These are phyloP conservation scores for Penicillium maclennaniae DNA, from an alignment of 495 filamentous ascomycete species.

Conservation along the genomic window DNA sequence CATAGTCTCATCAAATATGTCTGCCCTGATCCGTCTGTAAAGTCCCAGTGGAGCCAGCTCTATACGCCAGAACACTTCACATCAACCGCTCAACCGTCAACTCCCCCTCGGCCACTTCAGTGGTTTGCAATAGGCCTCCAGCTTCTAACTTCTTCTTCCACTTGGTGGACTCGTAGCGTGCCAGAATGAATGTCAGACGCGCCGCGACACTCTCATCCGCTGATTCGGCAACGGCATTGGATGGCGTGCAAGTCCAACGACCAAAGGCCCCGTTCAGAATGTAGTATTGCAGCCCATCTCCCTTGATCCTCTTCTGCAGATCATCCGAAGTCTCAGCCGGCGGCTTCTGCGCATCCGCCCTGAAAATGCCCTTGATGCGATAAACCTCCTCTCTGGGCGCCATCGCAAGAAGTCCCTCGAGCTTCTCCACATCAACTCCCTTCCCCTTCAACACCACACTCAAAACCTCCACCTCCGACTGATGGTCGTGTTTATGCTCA, in stretches of 20 bases:
- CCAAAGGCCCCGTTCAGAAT: constrained; percentile 99
- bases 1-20: constrained; percentile 8
- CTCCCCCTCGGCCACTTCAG: constrained; percentile 18
- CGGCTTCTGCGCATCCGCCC: constrained; percentile 42
- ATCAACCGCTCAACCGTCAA: constrained; percentile 40
- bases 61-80: constrained; percentile 15
- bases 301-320: constrained; percentile 10
- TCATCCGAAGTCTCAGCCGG: constrained; percentile 58
- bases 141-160: constrained; percentile 83
- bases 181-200: constrained; percentile 81
- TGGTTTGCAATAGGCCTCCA: constrained; percentile 53
- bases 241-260: constrained; percentile 80
- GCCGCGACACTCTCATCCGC: constrained; percentile 48
- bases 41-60: constrained; percentile 13
- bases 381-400: constrained; percentile 91
- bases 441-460: constrained; percentile 61
- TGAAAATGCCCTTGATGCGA: constrained; percentile 87
- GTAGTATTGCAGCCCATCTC: constrained; percentile 41
- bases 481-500: constrained; percentile 49
- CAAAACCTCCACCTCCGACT: constrained; percentile 86
- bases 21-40: constrained; percentile 1
- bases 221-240: constrained; percentile 39
- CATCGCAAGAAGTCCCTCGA: constrained; percentile 61
- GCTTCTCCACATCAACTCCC: constrained; percentile 58
- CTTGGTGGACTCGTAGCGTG: constrained; percentile 76